A percentile compares a stretch with the other conserved stretches of the same genome.
phyloP scores from a whole-genome alignment of 768 basidiomycete species.

The Mycena haematopus region DNA sequence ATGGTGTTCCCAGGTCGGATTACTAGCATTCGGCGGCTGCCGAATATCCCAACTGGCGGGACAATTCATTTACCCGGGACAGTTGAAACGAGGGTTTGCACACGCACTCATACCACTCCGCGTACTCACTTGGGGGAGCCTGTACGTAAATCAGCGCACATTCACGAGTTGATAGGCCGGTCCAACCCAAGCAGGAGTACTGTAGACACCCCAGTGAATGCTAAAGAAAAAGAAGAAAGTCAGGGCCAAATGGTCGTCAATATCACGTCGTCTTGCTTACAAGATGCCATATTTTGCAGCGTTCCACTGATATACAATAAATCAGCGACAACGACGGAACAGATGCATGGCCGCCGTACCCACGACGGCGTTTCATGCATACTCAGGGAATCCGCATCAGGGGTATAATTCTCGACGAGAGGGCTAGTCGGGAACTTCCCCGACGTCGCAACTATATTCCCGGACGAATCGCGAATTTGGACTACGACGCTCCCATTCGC shows the following conservation, averaged over 20 bases:
- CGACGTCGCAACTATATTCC: slow-evolving; percentile 42
- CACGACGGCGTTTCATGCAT: slow-evolving; percentile 61
- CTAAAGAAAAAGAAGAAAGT: slow-evolving; percentile 34
- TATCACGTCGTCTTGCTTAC: too few species aligned
- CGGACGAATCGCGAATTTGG: slow-evolving; percentile 42
- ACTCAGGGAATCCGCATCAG: slow-evolving; percentile 43
- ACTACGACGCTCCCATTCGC: slow-evolving; percentile 36
- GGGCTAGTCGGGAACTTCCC: slow-evolving; percentile 46
- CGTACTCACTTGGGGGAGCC: slow-evolving; percentile 49
- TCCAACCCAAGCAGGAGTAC: slow-evolving; percentile 53
- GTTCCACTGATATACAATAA: slow-evolving; percentile 45
- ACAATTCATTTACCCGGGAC: too few species aligned
- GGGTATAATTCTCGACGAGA: slow-evolving; percentile 48
- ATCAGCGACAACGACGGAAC: neutral
- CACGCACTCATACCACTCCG: slow-evolving; percentile 69
- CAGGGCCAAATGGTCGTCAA: too few species aligned
- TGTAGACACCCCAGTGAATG: slow-evolving; percentile 59
- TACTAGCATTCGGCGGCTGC: slow-evolving; percentile 40
- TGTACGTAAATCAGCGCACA: slow-evolving; percentile 24
- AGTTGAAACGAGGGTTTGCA: too few species aligned
- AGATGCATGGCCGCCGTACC: too few species aligned
- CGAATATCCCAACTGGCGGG: slow-evolving; percentile 49
- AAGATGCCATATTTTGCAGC: slow-evolving; percentile 63
- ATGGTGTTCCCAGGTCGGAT: slow-evolving; percentile 56
- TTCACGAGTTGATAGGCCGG: neutral